Percentiles rank a stretch among this genome's conserved stretches.
These are phyloP conservation scores for Ambrosia artemisiifolia DNA, from an alignment of 129 eudicot species.

Conservation along the genomic window DNA sequence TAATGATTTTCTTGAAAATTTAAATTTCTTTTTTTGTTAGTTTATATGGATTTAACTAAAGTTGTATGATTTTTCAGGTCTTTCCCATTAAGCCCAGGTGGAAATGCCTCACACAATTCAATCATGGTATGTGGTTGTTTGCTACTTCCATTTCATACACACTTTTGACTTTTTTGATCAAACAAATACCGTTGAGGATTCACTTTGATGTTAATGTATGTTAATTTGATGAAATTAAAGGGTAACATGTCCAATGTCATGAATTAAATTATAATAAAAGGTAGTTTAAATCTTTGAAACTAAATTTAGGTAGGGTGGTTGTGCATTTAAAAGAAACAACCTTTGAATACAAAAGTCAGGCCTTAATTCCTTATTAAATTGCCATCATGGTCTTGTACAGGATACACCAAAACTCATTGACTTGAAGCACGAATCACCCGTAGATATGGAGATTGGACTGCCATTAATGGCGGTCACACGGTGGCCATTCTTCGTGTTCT, in stretches of 20 bases:
- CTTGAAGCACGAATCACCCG: conserved; percentile 51
- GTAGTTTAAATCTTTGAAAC: background rate
- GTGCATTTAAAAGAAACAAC: background rate
- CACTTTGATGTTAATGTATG: background rate
- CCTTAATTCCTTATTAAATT: background rate
- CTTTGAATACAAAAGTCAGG: conserved; percentile 11
- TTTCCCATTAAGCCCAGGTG: conserved; percentile 33
- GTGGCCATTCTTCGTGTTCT: conserved; percentile 88
- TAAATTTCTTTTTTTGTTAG: background rate
- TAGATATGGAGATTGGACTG: conserved; percentile 35
- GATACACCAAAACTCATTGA: conserved; percentile 51
- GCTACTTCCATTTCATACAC: background rate
- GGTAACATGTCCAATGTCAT: background rate
- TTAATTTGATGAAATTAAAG: background rate
- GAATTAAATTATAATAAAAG: background rate
- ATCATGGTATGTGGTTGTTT: conserved; percentile 26
- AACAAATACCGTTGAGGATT: background rate
- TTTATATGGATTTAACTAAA: background rate
- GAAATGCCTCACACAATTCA: conserved; percentile 30
- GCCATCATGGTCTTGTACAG: conserved; percentile 28
- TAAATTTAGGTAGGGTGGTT: background rate
- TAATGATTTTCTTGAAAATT: conserved; percentile 6
- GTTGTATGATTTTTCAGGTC: conserved; percentile 24
- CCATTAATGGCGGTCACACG: conserved; percentile 36
- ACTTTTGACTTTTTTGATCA: conserved; percentile 12